Conservation (phyloP, 1,284 basidiomycete genomes). For the Sporisorium graminicola region DNA sequence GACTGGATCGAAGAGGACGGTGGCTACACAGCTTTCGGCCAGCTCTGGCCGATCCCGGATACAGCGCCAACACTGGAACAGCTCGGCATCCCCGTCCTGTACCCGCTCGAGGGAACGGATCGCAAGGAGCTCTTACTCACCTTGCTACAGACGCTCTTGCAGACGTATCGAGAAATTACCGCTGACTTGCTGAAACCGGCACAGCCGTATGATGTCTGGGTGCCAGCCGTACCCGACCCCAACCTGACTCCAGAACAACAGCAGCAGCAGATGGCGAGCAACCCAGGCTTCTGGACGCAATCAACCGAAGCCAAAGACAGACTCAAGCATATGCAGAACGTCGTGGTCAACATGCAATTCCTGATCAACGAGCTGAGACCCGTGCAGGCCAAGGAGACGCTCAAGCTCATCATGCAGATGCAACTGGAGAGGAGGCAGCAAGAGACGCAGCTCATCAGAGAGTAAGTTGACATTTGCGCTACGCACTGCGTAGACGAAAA, state of each 20-base stretch:
- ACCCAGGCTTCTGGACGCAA: conserved; percentile 51
- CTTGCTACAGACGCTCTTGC: conserved; percentile 68
- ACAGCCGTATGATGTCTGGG: conserved; percentile 59
- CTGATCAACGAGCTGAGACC: conserved; percentile 65
- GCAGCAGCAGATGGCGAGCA: conserved; percentile 35
- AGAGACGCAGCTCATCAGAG: conserved; percentile 54
- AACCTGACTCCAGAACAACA: conserved; percentile 35
- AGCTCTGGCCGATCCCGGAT: conserved; percentile 66
- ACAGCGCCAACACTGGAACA: conserved; percentile 56
- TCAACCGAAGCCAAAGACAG: conserved; percentile 57
- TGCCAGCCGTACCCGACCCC: conserved; percentile 42
- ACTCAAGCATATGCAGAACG: conserved; percentile 61
- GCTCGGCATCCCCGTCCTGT: conserved; percentile 58
- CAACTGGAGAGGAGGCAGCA: conserved; percentile 58
- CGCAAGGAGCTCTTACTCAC: conserved; percentile 43
- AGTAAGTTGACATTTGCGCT: conserved; percentile 23
- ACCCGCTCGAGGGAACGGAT: conserved; percentile 39
- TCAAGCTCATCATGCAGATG: conserved; percentile 53
- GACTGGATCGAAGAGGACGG: conserved; percentile 68
- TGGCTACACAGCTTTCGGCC: conserved; percentile 64
- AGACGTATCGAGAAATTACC: conserved; percentile 61
- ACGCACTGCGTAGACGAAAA: too few species aligned
- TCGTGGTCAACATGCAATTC: conserved; percentile 67
- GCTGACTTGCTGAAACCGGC: conserved; percentile 58
- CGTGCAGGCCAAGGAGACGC: conserved; percentile 60